Conservation (phyloP, 2,329 filamentous ascomycete genomes). For the Sporothrix pseudoabietina region DNA sequence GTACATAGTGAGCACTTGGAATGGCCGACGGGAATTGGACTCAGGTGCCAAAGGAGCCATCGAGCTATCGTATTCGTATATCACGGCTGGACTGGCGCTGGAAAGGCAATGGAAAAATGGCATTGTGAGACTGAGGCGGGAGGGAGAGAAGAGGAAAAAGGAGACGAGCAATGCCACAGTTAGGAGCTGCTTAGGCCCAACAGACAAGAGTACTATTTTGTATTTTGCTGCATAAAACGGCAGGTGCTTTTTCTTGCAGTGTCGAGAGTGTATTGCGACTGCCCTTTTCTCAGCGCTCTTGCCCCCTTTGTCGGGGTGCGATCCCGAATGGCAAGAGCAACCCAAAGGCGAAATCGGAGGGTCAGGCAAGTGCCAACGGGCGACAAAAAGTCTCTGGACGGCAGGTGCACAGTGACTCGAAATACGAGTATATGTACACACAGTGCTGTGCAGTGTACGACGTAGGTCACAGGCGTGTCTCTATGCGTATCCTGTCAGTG, state of each 20-base stretch:
- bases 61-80: not conserved
- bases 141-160: not conserved
- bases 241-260: not conserved
- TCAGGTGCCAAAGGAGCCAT: not conserved
- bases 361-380: slow-evolving; percentile 1
- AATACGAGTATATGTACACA: too few species aligned
- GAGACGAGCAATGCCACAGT: not conserved
- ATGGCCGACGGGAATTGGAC: not conserved
- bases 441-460: too few species aligned
- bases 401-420: not conserved
- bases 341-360: not conserved
- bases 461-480: not conserved
- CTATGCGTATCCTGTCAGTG: not conserved
- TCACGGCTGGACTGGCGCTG: not conserved
- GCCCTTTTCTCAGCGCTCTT: not conserved
- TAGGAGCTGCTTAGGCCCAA: not conserved
- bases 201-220: not conserved
- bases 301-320: not conserved
- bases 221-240: not conserved
- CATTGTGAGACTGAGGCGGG: not conserved
- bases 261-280: not conserved
- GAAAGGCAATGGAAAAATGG: not conserved
- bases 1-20: not conserved
- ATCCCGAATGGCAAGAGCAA: not conserved
- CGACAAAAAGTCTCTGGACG: not conserved